Base-by-base conservation (phyloP, 306 rosid genomes). In the Begonia loranthoides region DNA sequence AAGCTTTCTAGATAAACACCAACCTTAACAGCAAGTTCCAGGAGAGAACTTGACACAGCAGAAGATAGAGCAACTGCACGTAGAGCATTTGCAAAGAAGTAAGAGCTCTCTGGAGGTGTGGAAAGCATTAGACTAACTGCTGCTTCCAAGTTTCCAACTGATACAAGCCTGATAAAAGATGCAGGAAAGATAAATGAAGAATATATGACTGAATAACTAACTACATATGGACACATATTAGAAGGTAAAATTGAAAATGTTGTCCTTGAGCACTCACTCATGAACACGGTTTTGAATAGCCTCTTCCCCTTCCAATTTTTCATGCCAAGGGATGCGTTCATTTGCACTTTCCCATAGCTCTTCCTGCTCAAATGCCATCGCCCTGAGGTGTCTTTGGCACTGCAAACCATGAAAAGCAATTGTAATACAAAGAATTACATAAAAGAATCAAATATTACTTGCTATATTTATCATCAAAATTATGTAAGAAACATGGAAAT, bases 11-110 rank as follows among this genome's bases (percentile, higher is more conserved):
- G 52, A 52, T 16, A 62, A 69, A 60, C 50, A 67, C 80, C 75
- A 75, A 90, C 99, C 92, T 90, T 90, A 39, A 90, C 95, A 56
- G 95, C 94, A 62, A 90, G 99, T 71, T 90, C 99, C 59, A 80
- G 83, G 60, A 86, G 99, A 57, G 99, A 82, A 61, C 60, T 76
- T 52, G 99, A 86, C 71, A 90, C 95, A 4, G 94, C 94, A 62
- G 95, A 86, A 61, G 99, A 78, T 63, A 90, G 93, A 60, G 99
- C 95, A 68, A 90, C 95, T 15, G 95, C 99, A 10, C 99, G 92
- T 47, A 90, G 75, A 48, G 94, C 95, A 63, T 90, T 86, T 46
- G 84, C 75, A 58, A 75, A 82, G 79, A 90, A 90, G 82, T 72
- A 90, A 45, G 77, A 70, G 79, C 99, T 90, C 80, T 90, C 95